These are phyloP conservation scores for Talaromyces sp. DNA, from an alignment of 2,329 filamentous ascomycete species.

Conservation along the genomic window DNA sequence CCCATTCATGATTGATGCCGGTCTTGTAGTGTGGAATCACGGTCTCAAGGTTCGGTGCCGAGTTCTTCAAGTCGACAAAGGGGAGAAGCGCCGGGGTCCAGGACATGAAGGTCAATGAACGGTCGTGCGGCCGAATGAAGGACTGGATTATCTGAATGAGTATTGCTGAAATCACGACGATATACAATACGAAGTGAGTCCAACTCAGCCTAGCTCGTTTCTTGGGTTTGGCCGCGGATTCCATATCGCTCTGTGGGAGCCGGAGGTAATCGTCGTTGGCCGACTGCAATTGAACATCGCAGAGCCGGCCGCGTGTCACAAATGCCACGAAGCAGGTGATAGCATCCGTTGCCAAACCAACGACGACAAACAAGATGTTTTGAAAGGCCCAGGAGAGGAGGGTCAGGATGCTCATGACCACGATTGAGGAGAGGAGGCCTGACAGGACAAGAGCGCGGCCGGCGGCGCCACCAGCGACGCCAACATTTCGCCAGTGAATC, in stretches of 20 bases:
- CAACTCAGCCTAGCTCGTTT: not conserved
- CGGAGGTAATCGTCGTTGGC: not conserved
- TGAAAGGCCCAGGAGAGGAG: slow-evolving; percentile 14
- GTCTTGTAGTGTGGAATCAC: slow-evolving; percentile 18
- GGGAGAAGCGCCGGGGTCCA: slow-evolving; percentile 20
- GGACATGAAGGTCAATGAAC: slow-evolving; percentile 24
- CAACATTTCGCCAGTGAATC: slow-evolving; percentile 33
- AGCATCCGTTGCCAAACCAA: not conserved
- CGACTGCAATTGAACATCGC: not conserved
- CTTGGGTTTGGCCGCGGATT: not conserved
- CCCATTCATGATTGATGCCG: slow-evolving; percentile 19
- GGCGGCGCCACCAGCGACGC: slow-evolving; percentile 27
- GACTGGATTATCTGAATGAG: slow-evolving; percentile 22
- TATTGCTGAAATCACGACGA: slow-evolving; percentile 18
- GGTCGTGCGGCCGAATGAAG: slow-evolving; percentile 22
- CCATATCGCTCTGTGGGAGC: slow-evolving; percentile 3
- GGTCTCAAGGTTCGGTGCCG: slow-evolving; percentile 16
- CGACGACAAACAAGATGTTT: not conserved
- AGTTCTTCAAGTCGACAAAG: slow-evolving; percentile 15
- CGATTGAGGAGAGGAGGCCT: slow-evolving; percentile 28
- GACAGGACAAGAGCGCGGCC: slow-evolving; percentile 28
- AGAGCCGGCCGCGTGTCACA: not conserved
- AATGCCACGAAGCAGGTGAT: not conserved
- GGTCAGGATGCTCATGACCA: slow-evolving; percentile 25
- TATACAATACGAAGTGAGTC: not conserved